These are phyloP conservation scores for Simplicillium sp. DNA, from an alignment of 2,329 filamentous ascomycete genomes.

Conservation along the genomic window DNA sequence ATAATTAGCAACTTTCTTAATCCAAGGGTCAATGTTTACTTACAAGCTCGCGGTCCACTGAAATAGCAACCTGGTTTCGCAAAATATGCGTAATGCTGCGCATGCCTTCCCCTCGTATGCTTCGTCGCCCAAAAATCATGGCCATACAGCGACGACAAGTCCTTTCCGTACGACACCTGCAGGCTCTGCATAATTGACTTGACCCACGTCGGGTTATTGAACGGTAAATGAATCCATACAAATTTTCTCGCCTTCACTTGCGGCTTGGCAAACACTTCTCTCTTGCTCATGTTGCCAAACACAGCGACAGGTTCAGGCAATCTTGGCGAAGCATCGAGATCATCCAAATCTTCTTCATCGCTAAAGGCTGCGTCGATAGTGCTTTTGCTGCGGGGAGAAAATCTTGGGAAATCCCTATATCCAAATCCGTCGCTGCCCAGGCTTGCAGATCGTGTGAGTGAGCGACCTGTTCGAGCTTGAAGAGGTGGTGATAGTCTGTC, in stretches of 20 bases:
- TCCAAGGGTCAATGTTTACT: slow-evolving; percentile 2
- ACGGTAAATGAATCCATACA: slow-evolving; percentile 48
- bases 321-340: slow-evolving; percentile 18
- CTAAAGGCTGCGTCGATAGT: slow-evolving; percentile 12
- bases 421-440: slow-evolving; percentile 21
- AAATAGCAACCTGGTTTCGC: slow-evolving; percentile 39
- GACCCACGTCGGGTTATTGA: slow-evolving; percentile 49
- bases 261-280: slow-evolving; percentile 19
- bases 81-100: slow-evolving; percentile 39
- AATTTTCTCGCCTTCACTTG: slow-evolving; percentile 33
- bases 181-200: slow-evolving; percentile 41
- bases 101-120: slow-evolving; percentile 37
- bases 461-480: slow-evolving; percentile 14
- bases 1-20: not conserved
- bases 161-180: slow-evolving; percentile 24
- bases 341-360: slow-evolving; percentile 13
- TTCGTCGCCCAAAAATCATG: slow-evolving; percentile 39
- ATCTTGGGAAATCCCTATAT: slow-evolving; percentile 24
- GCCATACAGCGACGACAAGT: slow-evolving; percentile 29
- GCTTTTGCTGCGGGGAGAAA: slow-evolving; percentile 24
- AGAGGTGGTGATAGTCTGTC: slow-evolving; percentile 26
- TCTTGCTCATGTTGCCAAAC: not conserved
- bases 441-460: slow-evolving; percentile 24
- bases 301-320: slow-evolving; percentile 20
- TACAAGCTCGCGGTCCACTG: slow-evolving; percentile 26